phyloP scores from a whole-genome alignment of 108 stramenopile species.

The Craspedostauros australis region DNA sequence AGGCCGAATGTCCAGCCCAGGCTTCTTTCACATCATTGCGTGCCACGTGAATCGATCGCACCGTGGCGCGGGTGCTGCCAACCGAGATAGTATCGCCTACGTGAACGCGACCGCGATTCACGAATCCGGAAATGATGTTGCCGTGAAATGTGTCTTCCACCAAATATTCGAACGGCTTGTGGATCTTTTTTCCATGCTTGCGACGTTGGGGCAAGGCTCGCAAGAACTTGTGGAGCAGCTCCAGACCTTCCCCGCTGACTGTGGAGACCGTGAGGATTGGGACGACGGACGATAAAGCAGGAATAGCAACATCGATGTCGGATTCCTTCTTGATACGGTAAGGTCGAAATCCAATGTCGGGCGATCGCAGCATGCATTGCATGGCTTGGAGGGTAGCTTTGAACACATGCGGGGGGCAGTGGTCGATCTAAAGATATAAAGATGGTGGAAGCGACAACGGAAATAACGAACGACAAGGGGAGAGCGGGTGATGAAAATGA shows the following conservation, averaged over 20 bases:
- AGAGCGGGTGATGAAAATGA: neutral
- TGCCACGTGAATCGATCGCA: conserved; percentile 14
- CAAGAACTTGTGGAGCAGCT: conserved; percentile 48
- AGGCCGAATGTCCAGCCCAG: conserved; percentile 15
- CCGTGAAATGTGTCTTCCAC: conserved; percentile 22
- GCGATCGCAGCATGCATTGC: conserved; percentile 1
- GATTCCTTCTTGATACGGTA: conserved; percentile 16
- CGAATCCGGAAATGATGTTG: conserved; percentile 14
- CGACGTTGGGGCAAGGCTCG: conserved; percentile 12
- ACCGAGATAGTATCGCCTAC: conserved; percentile 11
- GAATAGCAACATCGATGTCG: conserved; percentile 39
- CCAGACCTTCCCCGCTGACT: conserved; percentile 59
- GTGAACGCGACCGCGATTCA: conserved; percentile 6
- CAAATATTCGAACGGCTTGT: conserved; percentile 19
- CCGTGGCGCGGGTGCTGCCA: conserved; percentile 5
- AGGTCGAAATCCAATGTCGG: conserved; percentile 9
- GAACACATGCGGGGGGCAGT: conserved; percentile 49
- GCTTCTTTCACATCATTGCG: neutral
- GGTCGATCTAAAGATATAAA: conserved; percentile 47
- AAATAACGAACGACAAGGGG: too few relatives aligned
- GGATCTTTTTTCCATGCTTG: conserved; percentile 3
- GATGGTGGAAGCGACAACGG: too few relatives aligned
- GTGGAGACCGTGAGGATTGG: conserved; percentile 59
- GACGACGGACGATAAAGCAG: conserved; percentile 32
- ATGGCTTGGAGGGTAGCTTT: conserved; percentile 42